Conservation (phyloP, 2,329 filamentous ascomycete genomes). For the Myriosclerotinia curreyana region DNA sequence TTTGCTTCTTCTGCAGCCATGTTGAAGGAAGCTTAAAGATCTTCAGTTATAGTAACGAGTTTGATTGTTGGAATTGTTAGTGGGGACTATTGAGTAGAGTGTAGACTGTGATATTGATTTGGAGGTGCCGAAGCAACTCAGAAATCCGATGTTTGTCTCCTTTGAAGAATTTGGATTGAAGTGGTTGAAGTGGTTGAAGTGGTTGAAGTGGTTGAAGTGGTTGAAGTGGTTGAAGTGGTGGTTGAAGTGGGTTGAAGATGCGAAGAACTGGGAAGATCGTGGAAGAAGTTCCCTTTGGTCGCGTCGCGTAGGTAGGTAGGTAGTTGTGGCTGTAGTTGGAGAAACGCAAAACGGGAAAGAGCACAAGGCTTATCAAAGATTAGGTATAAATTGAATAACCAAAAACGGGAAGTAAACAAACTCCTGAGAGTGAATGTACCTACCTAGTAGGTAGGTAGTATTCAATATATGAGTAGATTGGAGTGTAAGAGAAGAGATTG, state of each 20-base stretch:
- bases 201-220: too few relatives aligned
- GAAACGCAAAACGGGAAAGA: background rate
- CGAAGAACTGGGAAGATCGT: too few relatives aligned
- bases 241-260: too few relatives aligned
- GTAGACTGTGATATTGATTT: background rate
- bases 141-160: too few relatives aligned
- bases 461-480: background rate
- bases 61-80: background rate
- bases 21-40: background rate
- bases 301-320: background rate
- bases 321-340: too few relatives aligned
- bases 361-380: background rate
- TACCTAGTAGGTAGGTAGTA: too few relatives aligned
- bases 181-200: too few relatives aligned
- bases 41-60: too few relatives aligned
- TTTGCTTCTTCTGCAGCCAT: constrained; percentile 1
- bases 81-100: background rate
- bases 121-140: background rate
- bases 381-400: too few relatives aligned
- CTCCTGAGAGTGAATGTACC: background rate
- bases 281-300: background rate
- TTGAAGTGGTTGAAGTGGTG: too few relatives aligned
- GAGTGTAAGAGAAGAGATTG: too few relatives aligned
- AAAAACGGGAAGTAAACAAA: background rate
- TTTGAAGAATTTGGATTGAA: background rate